Evolutionary conservation across 257 asterid species (phyloP), one percentile per base, ranked within the genome.

Genomic region (Fraxinus pennsylvanica): DNA sequence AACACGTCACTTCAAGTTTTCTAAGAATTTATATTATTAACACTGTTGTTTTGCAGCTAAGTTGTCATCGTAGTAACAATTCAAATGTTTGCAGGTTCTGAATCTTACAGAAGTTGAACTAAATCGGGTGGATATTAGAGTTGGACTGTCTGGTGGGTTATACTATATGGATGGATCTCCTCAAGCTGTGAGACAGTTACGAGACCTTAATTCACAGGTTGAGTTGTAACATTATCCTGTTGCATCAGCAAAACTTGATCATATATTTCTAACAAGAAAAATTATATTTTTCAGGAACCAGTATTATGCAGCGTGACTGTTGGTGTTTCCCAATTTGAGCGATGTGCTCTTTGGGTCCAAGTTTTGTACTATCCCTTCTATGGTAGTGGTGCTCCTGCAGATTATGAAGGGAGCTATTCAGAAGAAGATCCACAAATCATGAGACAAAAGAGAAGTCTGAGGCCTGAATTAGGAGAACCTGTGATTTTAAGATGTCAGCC

Each of bases 81-180:
- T 68, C 43, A 22, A 83, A 80, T 69, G 69, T 29, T 78, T 90
- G 77, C 88, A 93, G 98, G 93, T 93, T 83, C 76, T 91, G 83
- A 91, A 90, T 89, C 89, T 93, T 83, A 93, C 98, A 5, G 97
- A 93, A 87, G 88, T 93, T 82, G 97, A 90, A 75, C 89, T 93
- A 68, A 93, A 88, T 80, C 92, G 93, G 38, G 96, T 93, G 71
- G 98, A 93, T 84, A 82, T 93, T 36, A 84, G 98, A 76, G 97
- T 93, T 74, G 98, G 98, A 70, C 86, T 93, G 41, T 87, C 97
- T n/a, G 98, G 97, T 82, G 98, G 96, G 66, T 85, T 90, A 25
- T 93, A 93, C 92, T 93, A 89, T 85, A 93, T 91, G 98, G 98
- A 93, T 84, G 96, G 92, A 76, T 91, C 98, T 80, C 97, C 93